phyloP scores from a whole-genome alignment of 371 early-diverging fungal genomes.

The Saksenaea vasiformis region DNA sequence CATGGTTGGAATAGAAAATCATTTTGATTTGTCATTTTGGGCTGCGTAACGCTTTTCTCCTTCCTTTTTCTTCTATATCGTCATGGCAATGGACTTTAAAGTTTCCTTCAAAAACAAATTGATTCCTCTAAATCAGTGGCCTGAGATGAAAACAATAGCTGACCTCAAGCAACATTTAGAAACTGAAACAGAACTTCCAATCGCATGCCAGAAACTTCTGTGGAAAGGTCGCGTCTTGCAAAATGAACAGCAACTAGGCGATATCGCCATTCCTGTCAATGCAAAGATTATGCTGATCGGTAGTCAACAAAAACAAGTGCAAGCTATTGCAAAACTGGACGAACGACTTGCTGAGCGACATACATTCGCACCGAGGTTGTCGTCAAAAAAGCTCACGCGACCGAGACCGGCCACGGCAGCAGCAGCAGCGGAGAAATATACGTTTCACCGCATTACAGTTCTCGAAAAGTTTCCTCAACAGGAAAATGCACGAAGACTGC shows the following conservation, averaged over 20 bases:
- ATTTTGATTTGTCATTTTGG: background rate
- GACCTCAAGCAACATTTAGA: slow-evolving; percentile 42
- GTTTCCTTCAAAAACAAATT: slow-evolving; percentile 46
- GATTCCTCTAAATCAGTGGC: slow-evolving; percentile 26
- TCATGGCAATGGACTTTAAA: slow-evolving; percentile 32
- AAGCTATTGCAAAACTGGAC: slow-evolving; percentile 42
- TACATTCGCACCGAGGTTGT: slow-evolving; percentile 9
- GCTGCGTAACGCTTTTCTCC: background rate
- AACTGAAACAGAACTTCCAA: slow-evolving; percentile 37
- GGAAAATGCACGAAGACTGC: slow-evolving; percentile 62
- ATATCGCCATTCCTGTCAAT: slow-evolving; percentile 18
- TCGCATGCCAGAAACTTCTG: slow-evolving; percentile 48
- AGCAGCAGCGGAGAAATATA: slow-evolving; percentile 48
- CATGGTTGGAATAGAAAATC: background rate
- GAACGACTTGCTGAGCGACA: slow-evolving; percentile 25
- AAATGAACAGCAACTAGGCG: slow-evolving; percentile 20
- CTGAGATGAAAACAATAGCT: slow-evolving; percentile 22
- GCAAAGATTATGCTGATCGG: slow-evolving; percentile 61
- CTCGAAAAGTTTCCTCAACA: slow-evolving; percentile 64
- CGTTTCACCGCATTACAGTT: slow-evolving; percentile 68
- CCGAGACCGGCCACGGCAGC: slow-evolving; percentile 13
- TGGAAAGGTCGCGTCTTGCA: slow-evolving; percentile 52
- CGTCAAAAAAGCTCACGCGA: slow-evolving; percentile 1
- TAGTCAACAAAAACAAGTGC: slow-evolving; percentile 46
- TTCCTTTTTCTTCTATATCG: background rate